Evolutionary conservation across 192 early-diverging fungal genomes (phyloP), one percentile per base, ranked within the genome.

Genomic region (Coemansia sp.): DNA sequence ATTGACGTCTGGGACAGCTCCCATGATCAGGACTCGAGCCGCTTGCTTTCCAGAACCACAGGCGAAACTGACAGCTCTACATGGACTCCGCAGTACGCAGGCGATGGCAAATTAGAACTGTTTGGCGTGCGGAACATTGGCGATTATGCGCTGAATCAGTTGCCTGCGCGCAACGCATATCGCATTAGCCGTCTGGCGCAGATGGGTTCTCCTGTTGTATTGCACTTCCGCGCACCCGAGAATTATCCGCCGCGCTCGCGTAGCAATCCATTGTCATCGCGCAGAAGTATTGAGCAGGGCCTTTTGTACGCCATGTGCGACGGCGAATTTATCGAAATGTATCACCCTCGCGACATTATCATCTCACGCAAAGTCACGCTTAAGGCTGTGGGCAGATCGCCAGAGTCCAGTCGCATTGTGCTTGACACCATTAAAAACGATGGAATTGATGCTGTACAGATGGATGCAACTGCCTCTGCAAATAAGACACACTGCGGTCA

Each of bases 321-420:
- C 71, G 90, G 90, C 39, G 90, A 91, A 74, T 91, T 91, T 62
- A 88, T 88, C 61, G 88, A 89, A 67, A 75, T 88, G 60, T 85
- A 82, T 63, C 74, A 74, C 29, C 85, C 88, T 10, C 86, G 85
- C 32, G 70, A 74, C 53, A 75, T 91, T 24, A 85, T 78, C 20
- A 84, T 89, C 17, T 65, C 83, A 22, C 84, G 90, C 67, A 87
- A 82, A 60, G 84, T 87, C 21, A 88, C 88, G 56, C 88, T 91
- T 33, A 87, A 84, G 77, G 86, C 87, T 19, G 67, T 90, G 14
- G 88, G 88, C 29, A 67, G 71, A 57, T 71, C 74, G 17, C 85
- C 84, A 6, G 82, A 80, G 51, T 60, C 70, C 54, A 83, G 78
- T 27, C 80, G 86, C 29, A 80, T 88, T n/a, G 87, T 88, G 30